These are phyloP conservation scores for Serpula lacrymans DNA, from an alignment of 768 basidiomycete genomes.

Conservation along the genomic window DNA sequence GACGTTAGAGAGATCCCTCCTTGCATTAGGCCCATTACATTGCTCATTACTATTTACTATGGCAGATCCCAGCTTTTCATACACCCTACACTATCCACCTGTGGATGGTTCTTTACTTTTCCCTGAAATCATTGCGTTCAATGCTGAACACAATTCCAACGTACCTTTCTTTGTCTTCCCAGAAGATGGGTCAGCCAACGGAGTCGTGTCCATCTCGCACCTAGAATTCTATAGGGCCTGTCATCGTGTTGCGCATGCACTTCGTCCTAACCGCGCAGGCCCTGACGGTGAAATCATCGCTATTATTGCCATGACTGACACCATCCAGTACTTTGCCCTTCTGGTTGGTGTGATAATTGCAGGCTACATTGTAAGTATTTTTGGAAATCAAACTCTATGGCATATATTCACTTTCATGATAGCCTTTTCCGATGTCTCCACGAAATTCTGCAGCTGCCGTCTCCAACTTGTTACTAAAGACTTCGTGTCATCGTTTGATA, in stretches of 20 bases:
- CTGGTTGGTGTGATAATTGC: too few relatives aligned
- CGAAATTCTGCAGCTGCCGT: slow-evolving; percentile 34
- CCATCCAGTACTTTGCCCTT: too few relatives aligned
- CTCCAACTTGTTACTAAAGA: slow-evolving; percentile 31
- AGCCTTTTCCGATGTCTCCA: slow-evolving; percentile 38
- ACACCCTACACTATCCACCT: too few relatives aligned
- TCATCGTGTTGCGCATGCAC: slow-evolving; percentile 38
- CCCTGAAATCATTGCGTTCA: slow-evolving; percentile 18
- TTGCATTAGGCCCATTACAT: too few relatives aligned
- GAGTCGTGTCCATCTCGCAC: slow-evolving; percentile 27
- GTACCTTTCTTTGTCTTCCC: slow-evolving; percentile 14
- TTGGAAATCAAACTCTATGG: too few relatives aligned
- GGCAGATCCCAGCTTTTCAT: too few relatives aligned
- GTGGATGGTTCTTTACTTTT: slow-evolving; percentile 20
- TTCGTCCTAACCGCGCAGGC: slow-evolving; percentile 34
- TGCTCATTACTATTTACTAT: too few relatives aligned
- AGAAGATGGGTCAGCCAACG: slow-evolving; percentile 1
- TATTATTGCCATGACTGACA: too few relatives aligned
- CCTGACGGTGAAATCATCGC: too few relatives aligned
- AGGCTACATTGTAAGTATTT: too few relatives aligned
- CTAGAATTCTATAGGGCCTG: slow-evolving; percentile 38
- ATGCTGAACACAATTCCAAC: slow-evolving; percentile 22
- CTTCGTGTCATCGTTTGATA: slow-evolving; percentile 38
- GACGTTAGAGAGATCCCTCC: too few relatives aligned
- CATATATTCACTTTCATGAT: too few relatives aligned